phyloP scores from a whole-genome alignment of 495 filamentous ascomycete genomes.

The Tuber umbilicatum region DNA sequence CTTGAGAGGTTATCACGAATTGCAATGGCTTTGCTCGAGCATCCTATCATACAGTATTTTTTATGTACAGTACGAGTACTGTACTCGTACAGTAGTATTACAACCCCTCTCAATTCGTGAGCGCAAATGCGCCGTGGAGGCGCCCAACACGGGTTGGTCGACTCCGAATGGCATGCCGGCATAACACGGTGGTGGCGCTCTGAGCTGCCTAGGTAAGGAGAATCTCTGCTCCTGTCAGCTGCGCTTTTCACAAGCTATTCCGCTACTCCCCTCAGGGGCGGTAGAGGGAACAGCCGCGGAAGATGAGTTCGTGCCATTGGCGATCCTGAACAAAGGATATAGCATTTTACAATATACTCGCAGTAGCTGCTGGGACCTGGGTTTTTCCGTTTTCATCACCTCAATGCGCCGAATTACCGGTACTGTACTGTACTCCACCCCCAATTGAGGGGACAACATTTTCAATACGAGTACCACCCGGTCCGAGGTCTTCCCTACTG shows the following conservation, averaged over 20 bases:
- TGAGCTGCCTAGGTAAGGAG: neutral
- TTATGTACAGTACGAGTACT: no score
- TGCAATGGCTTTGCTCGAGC: neutral
- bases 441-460: no score
- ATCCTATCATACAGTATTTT: neutral
- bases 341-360: neutral
- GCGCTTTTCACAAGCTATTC: neutral
- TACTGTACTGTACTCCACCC: no score
- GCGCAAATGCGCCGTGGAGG: neutral
- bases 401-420: neutral
- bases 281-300: neutral
- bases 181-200: no score
- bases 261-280: neutral
- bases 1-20: neutral
- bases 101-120: neutral
- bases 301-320: neutral
- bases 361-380: neutral
- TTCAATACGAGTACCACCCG: no score
- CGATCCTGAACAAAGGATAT: neutral
- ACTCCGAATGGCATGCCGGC: neutral
- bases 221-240: neutral
- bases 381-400: neutral
- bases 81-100: neutral
- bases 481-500: no score
- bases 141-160: neutral